Evolutionary conservation across 169 alveolate genomes (phyloP), one percentile per base, ranked within the genome.

Genomic region (Cryptosporidium ryanae): DNA sequence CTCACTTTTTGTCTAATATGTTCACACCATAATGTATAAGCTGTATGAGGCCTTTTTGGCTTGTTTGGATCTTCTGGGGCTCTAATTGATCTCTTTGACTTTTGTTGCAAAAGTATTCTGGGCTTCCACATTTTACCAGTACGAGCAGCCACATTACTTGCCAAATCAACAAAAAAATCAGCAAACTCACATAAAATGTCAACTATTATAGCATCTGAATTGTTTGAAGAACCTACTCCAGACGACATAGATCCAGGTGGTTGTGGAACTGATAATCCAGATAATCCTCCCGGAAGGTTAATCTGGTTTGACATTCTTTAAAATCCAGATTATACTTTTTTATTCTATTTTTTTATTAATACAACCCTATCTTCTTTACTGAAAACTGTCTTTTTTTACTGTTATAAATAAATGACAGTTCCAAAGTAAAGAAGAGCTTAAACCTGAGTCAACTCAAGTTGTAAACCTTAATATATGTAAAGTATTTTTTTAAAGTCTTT

Each of bases 111-210:
- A 43, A 76, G 48, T 21, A 76, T 76, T 34, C 87, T 76, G 6
- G 87, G 87, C 25, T 76, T 76, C 87, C 87, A 76, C 46, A 76
- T 76, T 27, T 76, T 76, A 29, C 87, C 87, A 10, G 87, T 76
- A 38, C 87, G 68, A 59, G 87, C 87, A 18, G 87, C 87, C 61
- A 76, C 87, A 76, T 61, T 76, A 44, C 76, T 76, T 61, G 87
- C 87, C 46, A 76, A 43, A 61, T 76, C 87, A 34, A 76, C 87
- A 31, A 76, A 76, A 46, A 76, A 76, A 31, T 76, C 87, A 7
- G 87, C 87, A 76, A 76, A 76, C 59, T 76, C 87, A 76, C 87
- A 76, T 29, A 76, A 63, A n/a, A 76, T 76, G 59, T 76, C 87
- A 59, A 76, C 87, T n/a, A 76, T 59, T 23, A 76, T 76, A 21